These are phyloP conservation scores for Fraxinus paxiana DNA, from an alignment of 305 asterid genomes.

Conservation along the genomic window DNA sequence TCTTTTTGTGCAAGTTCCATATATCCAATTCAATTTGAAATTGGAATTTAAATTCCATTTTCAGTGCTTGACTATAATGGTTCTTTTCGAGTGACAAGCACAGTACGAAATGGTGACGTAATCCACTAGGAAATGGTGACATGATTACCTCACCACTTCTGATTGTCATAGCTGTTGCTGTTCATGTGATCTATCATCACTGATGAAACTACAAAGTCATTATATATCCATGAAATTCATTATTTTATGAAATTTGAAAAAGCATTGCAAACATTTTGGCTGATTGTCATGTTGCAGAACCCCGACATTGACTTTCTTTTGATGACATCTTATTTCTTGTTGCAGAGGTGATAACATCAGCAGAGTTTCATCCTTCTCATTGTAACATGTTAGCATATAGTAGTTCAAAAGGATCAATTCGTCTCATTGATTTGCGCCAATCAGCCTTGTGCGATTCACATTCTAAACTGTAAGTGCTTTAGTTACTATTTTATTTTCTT, in stretches of 20 bases:
- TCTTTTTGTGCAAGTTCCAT: neutral
- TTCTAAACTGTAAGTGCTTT: conserved; percentile 69
- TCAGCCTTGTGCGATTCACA: conserved; percentile 95
- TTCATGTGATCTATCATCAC: neutral
- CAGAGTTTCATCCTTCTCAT: conserved; percentile 94
- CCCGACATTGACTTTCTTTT: neutral
- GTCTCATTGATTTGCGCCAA: conserved; percentile 94
- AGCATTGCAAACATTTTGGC: conserved; percentile 10
- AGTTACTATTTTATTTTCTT: conserved; percentile 4
- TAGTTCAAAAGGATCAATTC: conserved; percentile 96
- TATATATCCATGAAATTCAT: conserved; percentile 8
- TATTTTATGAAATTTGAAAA: conserved; percentile 1
- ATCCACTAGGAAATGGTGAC: conserved; percentile 1
- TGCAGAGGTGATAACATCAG: conserved; percentile 99
- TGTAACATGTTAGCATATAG: conserved; percentile 94
- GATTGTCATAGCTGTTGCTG: conserved; percentile 8
- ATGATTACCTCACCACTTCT: neutral
- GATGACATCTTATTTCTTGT: conserved; percentile 26
- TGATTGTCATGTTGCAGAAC: conserved; percentile 14
- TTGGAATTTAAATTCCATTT: neutral
- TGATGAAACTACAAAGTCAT: neutral
- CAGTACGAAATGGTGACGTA: conserved; percentile 1
- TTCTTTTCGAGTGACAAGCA: neutral
- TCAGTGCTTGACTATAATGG: neutral
- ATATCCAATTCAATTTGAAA: neutral